Percentiles rank a stretch among this genome's conserved stretches.
phyloP scores from a whole-genome alignment of 345 rosid genomes.

The Theobroma cacao region DNA sequence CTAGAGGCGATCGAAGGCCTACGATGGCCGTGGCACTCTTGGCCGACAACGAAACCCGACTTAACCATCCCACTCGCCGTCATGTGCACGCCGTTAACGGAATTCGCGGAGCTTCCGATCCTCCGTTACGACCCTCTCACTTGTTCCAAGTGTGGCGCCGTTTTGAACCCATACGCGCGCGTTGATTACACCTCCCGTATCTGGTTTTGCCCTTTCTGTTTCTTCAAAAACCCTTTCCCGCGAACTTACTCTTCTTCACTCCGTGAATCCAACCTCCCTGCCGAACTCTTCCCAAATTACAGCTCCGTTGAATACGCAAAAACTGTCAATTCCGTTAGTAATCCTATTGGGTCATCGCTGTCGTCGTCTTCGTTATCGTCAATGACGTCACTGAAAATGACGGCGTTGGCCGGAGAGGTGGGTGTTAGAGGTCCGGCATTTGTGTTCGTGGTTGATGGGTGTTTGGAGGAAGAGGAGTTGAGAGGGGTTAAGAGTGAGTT shows the following conservation, averaged over 20 bases:
- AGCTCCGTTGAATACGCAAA: slow-evolving; percentile 72
- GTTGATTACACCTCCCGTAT: slow-evolving; percentile 83
- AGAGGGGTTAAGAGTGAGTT: slow-evolving; percentile 68
- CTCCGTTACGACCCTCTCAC: slow-evolving; percentile 80
- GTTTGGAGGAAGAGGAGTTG: slow-evolving; percentile 67
- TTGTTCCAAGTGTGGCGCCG: slow-evolving; percentile 69
- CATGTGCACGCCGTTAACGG: slow-evolving; percentile 82
- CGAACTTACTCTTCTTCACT: slow-evolving; percentile 61
- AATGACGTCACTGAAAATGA: slow-evolving; percentile 44
- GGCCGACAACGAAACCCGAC: slow-evolving; percentile 76
- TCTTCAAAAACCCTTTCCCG: slow-evolving; percentile 62
- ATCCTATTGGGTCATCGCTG: slow-evolving; percentile 17
- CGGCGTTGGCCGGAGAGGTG: background rate
- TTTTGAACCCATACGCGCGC: slow-evolving; percentile 86
- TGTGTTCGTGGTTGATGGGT: slow-evolving; percentile 80
- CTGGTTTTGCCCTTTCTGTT: slow-evolving; percentile 90
- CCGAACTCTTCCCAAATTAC: slow-evolving; percentile 96
- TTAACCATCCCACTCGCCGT: slow-evolving; percentile 72
- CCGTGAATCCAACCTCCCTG: slow-evolving; percentile 83
- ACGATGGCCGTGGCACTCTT: slow-evolving; percentile 96
- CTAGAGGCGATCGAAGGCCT: slow-evolving; percentile 90
- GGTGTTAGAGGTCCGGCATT: slow-evolving; percentile 66
- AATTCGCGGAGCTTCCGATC: slow-evolving; percentile 77
- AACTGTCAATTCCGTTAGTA: background rate
- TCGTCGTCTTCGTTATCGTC: slow-evolving; percentile 44